Evolutionary conservation across 2,329 filamentous ascomycete genomes (phyloP), one percentile per base, ranked within the genome.

Genomic region (Exophiala calicioides): DNA sequence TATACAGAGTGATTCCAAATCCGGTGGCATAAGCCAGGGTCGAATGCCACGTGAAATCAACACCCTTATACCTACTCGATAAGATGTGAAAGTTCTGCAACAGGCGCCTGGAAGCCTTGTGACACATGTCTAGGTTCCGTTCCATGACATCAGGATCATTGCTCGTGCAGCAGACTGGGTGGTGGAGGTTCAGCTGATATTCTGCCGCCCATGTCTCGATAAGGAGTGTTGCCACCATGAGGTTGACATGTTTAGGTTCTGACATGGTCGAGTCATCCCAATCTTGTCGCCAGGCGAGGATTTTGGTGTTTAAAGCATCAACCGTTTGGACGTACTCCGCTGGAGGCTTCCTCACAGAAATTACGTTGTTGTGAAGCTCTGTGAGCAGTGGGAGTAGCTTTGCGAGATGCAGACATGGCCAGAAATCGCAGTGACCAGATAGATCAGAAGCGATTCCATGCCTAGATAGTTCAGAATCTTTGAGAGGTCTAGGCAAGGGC

Each of bases 311-410:
- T 6, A 94, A 73, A 1, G 75, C 74, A 33, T 78, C 75, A 21
- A 93, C 75, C 2, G 80, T 77, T 2, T 75, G 69, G 24, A 81
- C 68, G 62, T 93, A 91, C 24, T 72, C 75, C n/a, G 70, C 74
- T 1, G 82, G 73, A 31, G 82, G 78, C 39, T 80, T 75, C 23
- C 79, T 77, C 8, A 87, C 79, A 32, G 84, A 78, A 68, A 91
- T 90, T n/a, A 94, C 78, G 29, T 80, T 84, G 57, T 80, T 79
- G 63, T 85, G 90, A 66, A 94, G 79, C 50, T 90, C 84, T 60
- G 89, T 77, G 55, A 82, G 82, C 13, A 88, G 72, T 2, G 81
- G 80, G 0, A 82, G 71, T 37, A 86, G 74, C 55, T 82, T 85
- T 63, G 83, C 83, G 16, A 76, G 78, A 37, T 79, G 76, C 10